Percentiles rank a stretch among this genome's conserved stretches.
Conservation (phyloP, 371 early-diverging fungal genomes). For the Actinomortierella ambigua region DNA sequence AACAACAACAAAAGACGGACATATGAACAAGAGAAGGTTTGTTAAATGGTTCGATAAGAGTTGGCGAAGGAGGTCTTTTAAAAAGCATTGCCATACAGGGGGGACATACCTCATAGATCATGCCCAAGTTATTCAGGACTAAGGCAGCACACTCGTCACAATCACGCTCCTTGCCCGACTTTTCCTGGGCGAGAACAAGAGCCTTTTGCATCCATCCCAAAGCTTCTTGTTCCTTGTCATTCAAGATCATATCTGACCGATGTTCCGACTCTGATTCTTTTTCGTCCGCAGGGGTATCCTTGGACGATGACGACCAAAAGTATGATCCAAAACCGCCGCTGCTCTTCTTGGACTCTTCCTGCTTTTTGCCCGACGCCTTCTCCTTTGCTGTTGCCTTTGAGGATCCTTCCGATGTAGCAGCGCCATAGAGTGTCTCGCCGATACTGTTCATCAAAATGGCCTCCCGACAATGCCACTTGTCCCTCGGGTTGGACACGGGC, state of each 20-base stretch:
- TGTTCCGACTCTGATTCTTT: not conserved
- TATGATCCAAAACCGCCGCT: conserved; percentile 41
- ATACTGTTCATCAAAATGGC: conserved; percentile 41
- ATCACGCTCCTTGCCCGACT: conserved; percentile 34
- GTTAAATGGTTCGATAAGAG: no score
- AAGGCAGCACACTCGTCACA: conserved; percentile 41
- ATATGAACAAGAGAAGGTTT: not conserved
- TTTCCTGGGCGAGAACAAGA: conserved; percentile 28
- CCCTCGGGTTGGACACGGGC: not conserved
- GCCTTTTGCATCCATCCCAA: conserved; percentile 46
- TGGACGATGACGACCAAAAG: conserved; percentile 13
- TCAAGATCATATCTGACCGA: not conserved
- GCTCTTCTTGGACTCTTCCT: no score
- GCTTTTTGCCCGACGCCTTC: conserved; percentile 1
- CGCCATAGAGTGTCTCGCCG: conserved; percentile 37
- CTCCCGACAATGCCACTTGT: conserved; percentile 42
- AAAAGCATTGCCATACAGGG: no score
- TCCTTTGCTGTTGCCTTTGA: not conserved
- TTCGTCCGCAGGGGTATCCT: not conserved
- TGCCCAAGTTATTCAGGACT: conserved; percentile 31
- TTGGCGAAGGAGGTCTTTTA: no score
- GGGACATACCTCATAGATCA: conserved; percentile 38
- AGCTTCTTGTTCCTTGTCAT: conserved; percentile 31
- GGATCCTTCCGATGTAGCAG: conserved; percentile 5
- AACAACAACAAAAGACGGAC: not conserved